Evolutionary conservation across 495 filamentous ascomycete genomes (phyloP), one percentile per base, ranked within the genome.

Genomic region (Podospora sp.): DNA sequence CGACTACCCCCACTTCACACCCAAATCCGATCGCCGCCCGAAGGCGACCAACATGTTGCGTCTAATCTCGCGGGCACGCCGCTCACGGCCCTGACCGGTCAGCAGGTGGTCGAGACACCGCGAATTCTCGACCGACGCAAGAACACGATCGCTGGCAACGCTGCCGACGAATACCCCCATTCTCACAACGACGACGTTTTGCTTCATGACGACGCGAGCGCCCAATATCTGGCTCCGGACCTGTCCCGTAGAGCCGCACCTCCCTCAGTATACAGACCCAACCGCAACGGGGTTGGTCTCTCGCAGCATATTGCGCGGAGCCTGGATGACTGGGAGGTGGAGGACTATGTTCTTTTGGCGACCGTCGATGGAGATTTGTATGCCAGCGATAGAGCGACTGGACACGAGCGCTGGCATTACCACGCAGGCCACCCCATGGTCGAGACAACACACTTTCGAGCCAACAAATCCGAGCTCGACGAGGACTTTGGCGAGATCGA

Each of bases 311-410:
- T 87, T 87, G 93, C 93, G 92, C 93, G 93, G 87, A 94, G 89
- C 80, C 80, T 98, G 85, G 90, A 96, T 86, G 95, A 97, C 76
- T 98, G 93, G 94, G 92, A 97, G 88, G 93, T 97, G 81, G 94
- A 98, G 91, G 94, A 98, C 82, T 96, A 97, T 88, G 91, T 98
- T 78, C 91, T 99, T 83, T 82, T 99, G 90, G 93, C 96, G 91
- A 98, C 96, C 86, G 90, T 99, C 84, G 92, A 98, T 83, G 95
- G 95, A 82, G 91, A 91, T 68, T 87, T 99, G 77, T 91, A 97
- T 84, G 95, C 96, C 74, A 87, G 89, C 80, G 93, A 97, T 81
- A 86, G 95, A 70, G 91, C 91, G 76, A 94, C 88, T 65, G 95
- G 95, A 60, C 80, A 89, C 55, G 83, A 88, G 65, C 90, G 86